phyloP scores from a whole-genome alignment of 495 filamentous ascomycete genomes.

The Opeltia flavorubescens region DNA sequence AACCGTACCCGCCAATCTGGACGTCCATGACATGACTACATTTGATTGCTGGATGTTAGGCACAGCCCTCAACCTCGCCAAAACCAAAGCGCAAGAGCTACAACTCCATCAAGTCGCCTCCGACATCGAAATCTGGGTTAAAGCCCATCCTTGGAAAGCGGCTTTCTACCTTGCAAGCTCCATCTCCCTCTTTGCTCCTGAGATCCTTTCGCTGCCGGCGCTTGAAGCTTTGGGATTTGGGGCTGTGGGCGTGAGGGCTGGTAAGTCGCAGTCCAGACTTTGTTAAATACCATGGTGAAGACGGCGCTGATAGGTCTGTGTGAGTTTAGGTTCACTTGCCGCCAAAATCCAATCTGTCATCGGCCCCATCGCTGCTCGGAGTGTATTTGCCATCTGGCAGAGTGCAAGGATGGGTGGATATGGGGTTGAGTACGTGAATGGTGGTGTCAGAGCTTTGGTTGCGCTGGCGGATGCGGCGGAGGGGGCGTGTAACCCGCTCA shows the following conservation, averaged over 20 bases:
- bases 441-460: slow-evolving; percentile 1
- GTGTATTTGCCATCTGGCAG: slow-evolving; percentile 3
- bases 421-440: slow-evolving; percentile 3
- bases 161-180: not conserved
- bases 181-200: not conserved
- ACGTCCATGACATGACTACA: not conserved
- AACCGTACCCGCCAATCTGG: not conserved
- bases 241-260: not conserved
- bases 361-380: not conserved
- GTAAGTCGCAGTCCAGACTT: not conserved
- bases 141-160: slow-evolving; percentile 1
- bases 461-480: slow-evolving; percentile 2
- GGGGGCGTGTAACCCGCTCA: not conserved
- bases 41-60: not conserved
- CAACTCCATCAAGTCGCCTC: not conserved
- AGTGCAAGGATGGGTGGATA: slow-evolving; percentile 3
- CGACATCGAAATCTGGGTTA: slow-evolving; percentile 1
- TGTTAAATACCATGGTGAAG: not conserved
- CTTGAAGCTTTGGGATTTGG: slow-evolving; percentile 2
- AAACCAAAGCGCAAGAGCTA: not conserved
- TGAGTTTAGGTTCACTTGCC: not conserved
- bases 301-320: not conserved
- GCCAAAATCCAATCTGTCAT: not conserved
- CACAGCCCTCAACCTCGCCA: not conserved
- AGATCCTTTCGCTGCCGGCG: slow-evolving; percentile 1